Evolutionary conservation across 441 rosid species (phyloP).

Genomic region (Flueggea neowawraea): DNA sequence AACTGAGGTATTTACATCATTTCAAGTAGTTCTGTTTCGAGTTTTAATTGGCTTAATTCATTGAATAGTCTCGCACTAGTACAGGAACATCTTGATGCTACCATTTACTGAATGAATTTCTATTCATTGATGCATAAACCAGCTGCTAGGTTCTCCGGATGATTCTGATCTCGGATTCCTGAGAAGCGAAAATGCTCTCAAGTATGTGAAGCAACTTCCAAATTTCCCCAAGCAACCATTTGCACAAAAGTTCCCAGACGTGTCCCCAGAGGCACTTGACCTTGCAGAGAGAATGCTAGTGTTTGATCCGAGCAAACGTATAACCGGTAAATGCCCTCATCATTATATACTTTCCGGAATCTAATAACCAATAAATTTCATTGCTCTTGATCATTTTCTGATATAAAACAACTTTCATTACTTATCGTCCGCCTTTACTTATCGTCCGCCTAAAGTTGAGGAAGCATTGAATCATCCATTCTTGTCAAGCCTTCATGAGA

Average conservation of each 20-base stretch:
- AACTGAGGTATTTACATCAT: conserved; percentile 70
- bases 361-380: no score
- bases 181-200: conserved; percentile 73
- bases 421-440: no score
- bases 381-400: no score
- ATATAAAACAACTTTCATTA: no score
- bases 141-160: conserved; percentile 87
- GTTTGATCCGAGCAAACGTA: conserved; percentile 81
- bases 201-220: conserved; percentile 77
- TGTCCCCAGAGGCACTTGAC: conserved; percentile 65
- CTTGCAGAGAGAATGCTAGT: conserved; percentile 77
- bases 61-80: background rate
- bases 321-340: conserved; percentile 42
- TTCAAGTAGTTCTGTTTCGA: no score
- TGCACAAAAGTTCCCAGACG: conserved; percentile 53
- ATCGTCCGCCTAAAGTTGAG: conserved; percentile 58
- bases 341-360: background rate
- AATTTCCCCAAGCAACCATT: conserved; percentile 68
- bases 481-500: conserved; percentile 62
- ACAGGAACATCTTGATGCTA: background rate
- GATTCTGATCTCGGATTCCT: conserved; percentile 75
- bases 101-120: background rate
- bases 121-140: conserved; percentile 2
- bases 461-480: conserved; percentile 75
- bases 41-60: background rate